Base-by-base conservation (phyloP, 208 protist genomes). In the Leishmania arabica region DNA sequence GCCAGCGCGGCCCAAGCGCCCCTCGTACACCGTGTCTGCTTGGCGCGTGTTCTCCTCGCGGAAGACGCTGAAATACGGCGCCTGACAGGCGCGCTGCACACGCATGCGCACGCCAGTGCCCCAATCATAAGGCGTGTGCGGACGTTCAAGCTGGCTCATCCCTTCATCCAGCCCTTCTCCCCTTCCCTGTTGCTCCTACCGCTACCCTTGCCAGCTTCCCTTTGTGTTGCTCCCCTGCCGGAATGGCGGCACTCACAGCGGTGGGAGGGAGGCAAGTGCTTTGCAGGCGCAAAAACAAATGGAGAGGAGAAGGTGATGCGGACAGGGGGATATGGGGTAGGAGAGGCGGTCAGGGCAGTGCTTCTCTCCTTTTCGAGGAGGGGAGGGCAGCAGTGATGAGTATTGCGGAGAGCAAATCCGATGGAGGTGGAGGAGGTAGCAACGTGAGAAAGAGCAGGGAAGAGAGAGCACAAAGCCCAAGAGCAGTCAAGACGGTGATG, bases 41-140 rank as follows among this genome's bases (percentile, higher is more conserved):
- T 94, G 83, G 0, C 89, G 87, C 19, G 92, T 96, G 62, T 79
- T 84, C 77, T 96, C 92, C 70, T 96, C 91, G n/a, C 91, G 91
- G 72, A 94, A 92, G 47, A 91, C 49, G 69, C 89, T 93, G 74
- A 89, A 91, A 54, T 90, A 91, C 15, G 87, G 87, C 31, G 64
- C 76, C 82, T 89, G 92, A 53, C 73, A 88, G 42, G 86, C 83
- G 0, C 89, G 85, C 62, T 88, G 81, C 70, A 95, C 89, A 34
- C 90, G 84, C 58, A 82, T 75, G 54, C 81, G 72, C 53, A 95
- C 90, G 0, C 81, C 79, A 4, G 83, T 77, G 54, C 66, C 56
- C 65, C 90, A 78, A 74, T 91, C 85, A 42, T 88, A 91, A 47
- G 77, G 78, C 11, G 49, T 62, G 4, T 65, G 40, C 27, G 37